Evolutionary conservation across 1,284 basidiomycete species (phyloP).

Genomic region (Fomitopsis schrenkii): DNA sequence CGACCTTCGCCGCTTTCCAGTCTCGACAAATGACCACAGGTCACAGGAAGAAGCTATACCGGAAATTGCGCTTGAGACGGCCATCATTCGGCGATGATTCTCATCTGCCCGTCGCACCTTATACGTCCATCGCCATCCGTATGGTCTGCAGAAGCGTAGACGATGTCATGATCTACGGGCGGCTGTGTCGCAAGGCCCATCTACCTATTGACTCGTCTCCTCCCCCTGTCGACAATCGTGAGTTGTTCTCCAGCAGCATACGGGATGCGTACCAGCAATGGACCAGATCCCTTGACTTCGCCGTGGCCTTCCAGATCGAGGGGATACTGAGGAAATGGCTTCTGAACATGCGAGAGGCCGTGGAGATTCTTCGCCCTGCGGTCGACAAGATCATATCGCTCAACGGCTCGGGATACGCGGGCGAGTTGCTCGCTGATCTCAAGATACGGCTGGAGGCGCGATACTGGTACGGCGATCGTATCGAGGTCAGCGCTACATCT

Average conservation of each 20-base stretch:
- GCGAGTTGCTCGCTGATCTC: conserved; percentile 42
- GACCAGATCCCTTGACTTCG: conserved; percentile 41
- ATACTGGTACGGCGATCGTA: conserved; percentile 20
- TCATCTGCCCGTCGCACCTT: conserved; percentile 34
- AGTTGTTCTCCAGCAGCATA: conserved; percentile 37
- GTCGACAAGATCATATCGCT: conserved; percentile 27
- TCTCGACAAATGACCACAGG: no score
- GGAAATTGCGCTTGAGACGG: conserved; percentile 15
- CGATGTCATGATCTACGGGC: conserved; percentile 35
- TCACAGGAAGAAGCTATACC: no score
- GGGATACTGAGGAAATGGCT: conserved; percentile 36
- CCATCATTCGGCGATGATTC: conserved; percentile 17
- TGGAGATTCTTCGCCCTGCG: conserved; percentile 33
- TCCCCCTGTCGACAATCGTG: conserved; percentile 35
- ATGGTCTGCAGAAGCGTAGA: conserved; percentile 33
- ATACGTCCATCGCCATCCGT: conserved; percentile 46
- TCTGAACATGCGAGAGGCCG: conserved; percentile 44
- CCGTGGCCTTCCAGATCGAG: conserved; percentile 53
- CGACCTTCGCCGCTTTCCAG: no score
- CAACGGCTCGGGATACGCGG: conserved; percentile 33
- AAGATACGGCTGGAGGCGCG: conserved; percentile 25
- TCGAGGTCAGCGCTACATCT: background rate
- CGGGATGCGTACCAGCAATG: conserved; percentile 33
- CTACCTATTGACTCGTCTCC: conserved; percentile 30
- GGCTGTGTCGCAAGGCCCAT: conserved; percentile 33